Evolutionary conservation across 495 filamentous ascomycete species (phyloP), one percentile per base, ranked within the genome.

Genomic region (Peziza echinospora): DNA sequence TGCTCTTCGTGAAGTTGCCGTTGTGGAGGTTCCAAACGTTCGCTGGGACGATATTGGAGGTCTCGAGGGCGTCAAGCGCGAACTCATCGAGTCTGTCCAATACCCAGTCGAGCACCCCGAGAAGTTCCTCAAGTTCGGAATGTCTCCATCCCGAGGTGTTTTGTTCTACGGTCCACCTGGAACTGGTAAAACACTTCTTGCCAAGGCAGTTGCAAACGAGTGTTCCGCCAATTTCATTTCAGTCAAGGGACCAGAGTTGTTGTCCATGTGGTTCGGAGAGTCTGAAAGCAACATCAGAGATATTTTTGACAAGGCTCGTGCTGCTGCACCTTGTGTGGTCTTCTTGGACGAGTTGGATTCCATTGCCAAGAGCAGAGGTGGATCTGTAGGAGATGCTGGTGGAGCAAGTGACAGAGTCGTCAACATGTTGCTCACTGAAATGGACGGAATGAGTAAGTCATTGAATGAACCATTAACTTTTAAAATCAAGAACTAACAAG

Each of bases 251-350:
- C 89, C 89, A 51, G 89, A 97, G 67, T 67, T 97, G 56, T 74
- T 97, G 49, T 93, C 84, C 60, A 97, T 97, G 89, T 97, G 89
- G 89, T 97, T 97, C 63, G 89, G 89, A 80, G 89, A 97, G 67
- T 96, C 91, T 16, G 89, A 97, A 65, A 93, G 84, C 78, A 97
- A 97, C 68, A 96, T 97, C 51, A 83, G 89, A 60, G 89, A 97
- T 56, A 97, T 97, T 58, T 97, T 97, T 68, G 89, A 97, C 76
- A 97, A 97, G 73, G 89, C 89, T 54, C 82, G 89, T 56, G 91
- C 91, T 51, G 91, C 89, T 50, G 89, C 89, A 60, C 89, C 89
- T 69, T 97, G 89, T 59, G 84, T 97, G 51, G 91, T 97, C 52
- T 97, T 97, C 81, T 73, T 97, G 51, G 89, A 97, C 54, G 89